These are phyloP conservation scores for Acorus gramineus DNA, from an alignment of 106 monocot genomes.

Conservation along the genomic window DNA sequence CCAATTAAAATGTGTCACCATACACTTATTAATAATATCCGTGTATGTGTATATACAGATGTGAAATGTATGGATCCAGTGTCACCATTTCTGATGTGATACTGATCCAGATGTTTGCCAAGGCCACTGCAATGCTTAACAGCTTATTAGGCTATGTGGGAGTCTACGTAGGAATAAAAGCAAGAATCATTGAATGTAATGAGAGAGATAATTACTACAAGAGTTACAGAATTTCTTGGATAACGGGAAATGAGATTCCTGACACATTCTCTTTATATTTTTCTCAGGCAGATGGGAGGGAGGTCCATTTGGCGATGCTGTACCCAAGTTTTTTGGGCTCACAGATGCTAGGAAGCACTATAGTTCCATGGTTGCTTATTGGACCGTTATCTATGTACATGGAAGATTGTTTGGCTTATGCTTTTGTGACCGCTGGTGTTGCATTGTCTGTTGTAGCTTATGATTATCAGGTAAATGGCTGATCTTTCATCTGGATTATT, in stretches of 20 bases:
- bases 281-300: constrained; percentile 84
- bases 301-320: constrained; percentile 49
- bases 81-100: no score
- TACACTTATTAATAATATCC: no score
- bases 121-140: no score
- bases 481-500: background rate
- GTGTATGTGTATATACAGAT: no score
- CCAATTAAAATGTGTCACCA: no score
- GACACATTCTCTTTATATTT: constrained; percentile 1
- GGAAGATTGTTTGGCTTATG: constrained; percentile 51
- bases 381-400: constrained; percentile 25
- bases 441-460: constrained; percentile 57
- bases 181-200: no score
- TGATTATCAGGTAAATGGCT: constrained; percentile 79
- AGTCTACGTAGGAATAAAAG: no score
- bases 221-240: no score
- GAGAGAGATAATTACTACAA: no score
- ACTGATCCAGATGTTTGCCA: no score
- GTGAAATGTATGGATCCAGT: no score
- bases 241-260: background rate
- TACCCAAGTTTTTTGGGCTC: constrained; percentile 91
- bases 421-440: constrained; percentile 47
- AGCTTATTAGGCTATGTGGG: no score
- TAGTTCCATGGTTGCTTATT: constrained; percentile 56
- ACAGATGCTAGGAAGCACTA: constrained; percentile 86